phyloP scores from a whole-genome alignment of 805 yeast genomes.

The Cyberlindnera euphorbiae region DNA sequence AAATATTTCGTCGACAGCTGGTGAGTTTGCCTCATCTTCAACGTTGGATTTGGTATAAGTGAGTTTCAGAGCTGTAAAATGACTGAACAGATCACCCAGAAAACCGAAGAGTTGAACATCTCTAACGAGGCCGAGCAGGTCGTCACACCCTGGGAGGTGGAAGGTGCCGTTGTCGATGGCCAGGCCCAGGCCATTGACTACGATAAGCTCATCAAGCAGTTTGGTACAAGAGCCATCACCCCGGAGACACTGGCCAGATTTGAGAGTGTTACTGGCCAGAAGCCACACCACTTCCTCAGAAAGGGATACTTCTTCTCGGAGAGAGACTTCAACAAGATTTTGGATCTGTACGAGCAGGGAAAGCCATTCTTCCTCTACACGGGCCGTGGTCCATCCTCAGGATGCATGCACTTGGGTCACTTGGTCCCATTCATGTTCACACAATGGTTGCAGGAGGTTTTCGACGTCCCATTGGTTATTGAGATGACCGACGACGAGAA shows the following conservation, averaged over 20 bases:
- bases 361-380: conserved; percentile 94
- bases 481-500: conserved; percentile 97
- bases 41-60: too few species aligned
- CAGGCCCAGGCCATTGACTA: conserved; percentile 87
- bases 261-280: conserved; percentile 76
- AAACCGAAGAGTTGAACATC: conserved; percentile 10
- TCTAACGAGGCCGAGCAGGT: conserved; percentile 15
- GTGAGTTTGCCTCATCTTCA: not conserved
- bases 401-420: conserved; percentile 94
- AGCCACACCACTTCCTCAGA: conserved; percentile 85
- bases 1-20: not conserved
- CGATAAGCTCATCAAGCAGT: conserved; percentile 77
- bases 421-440: conserved; percentile 94
- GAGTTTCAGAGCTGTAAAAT: too few species aligned
- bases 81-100: conserved; percentile 11
- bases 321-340: conserved; percentile 72
- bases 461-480: conserved; percentile 90
- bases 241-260: conserved; percentile 73
- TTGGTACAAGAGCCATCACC: conserved; percentile 76
- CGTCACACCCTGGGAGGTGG: conserved; percentile 98
- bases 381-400: conserved; percentile 95
- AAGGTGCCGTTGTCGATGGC: conserved; percentile 96
- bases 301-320: conserved; percentile 93
- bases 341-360: conserved; percentile 89
- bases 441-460: conserved; percentile 96